Conservation (phyloP, 257 asterid species). For the Voacanga thouarsii region DNA sequence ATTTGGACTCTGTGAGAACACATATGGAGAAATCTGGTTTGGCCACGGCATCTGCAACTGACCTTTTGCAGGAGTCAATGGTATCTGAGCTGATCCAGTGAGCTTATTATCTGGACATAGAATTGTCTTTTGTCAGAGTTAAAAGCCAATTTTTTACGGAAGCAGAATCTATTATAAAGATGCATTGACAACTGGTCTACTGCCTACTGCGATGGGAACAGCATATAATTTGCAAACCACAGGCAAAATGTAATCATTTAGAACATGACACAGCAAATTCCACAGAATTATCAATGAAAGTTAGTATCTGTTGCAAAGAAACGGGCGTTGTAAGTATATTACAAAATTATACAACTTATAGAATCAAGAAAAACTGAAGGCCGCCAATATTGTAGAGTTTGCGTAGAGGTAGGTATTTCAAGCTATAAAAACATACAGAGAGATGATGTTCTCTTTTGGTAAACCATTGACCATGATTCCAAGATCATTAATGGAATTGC, state of each 20-base stretch:
- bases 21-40: constrained; percentile 69
- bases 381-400: background rate
- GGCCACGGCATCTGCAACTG: constrained; percentile 77
- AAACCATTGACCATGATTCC: background rate
- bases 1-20: constrained; percentile 53
- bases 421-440: background rate
- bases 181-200: background rate
- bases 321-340: background rate
- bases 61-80: constrained; percentile 30
- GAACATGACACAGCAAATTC: background rate
- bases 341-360: background rate
- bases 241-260: background rate
- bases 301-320: background rate
- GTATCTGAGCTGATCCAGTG: constrained; percentile 36
- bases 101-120: constrained; percentile 43
- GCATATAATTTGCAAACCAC: background rate
- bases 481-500: background rate
- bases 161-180: background rate
- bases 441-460: background rate
- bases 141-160: background rate
- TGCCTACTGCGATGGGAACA: background rate
- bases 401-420: background rate
- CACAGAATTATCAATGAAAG: background rate
- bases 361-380: background rate
- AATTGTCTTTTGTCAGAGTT: background rate